These are phyloP conservation scores for Cicer bijugum DNA, from an alignment of 306 rosid species.

Conservation along the genomic window DNA sequence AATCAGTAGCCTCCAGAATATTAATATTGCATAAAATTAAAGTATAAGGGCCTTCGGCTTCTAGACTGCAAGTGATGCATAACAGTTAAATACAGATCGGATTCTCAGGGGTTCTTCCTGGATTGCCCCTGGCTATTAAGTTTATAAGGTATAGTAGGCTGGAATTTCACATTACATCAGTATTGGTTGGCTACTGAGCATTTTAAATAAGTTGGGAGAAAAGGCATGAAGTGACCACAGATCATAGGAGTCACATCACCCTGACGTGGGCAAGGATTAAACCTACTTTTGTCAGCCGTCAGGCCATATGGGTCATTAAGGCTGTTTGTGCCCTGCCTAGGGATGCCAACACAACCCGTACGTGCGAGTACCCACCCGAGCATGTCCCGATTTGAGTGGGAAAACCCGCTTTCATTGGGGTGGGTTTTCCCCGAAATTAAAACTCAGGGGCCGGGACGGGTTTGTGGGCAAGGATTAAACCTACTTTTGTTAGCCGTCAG, in stretches of 20 bases:
- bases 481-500: not conserved
- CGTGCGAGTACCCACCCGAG: too few species aligned
- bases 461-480: not conserved
- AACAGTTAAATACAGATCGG: not conserved
- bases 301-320: constrained; percentile 9
- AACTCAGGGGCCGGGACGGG: too few species aligned
- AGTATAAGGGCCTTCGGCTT: constrained; percentile 17
- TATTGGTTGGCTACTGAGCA: not conserved
- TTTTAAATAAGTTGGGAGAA: constrained; percentile 6
- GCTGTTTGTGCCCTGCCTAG: constrained; percentile 24
- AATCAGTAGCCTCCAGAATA: constrained; percentile 12
- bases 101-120: constrained; percentile 8
- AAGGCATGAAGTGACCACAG: constrained; percentile 14
- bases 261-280: constrained; percentile 21
- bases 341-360: too few species aligned
- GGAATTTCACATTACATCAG: not conserved
- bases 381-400: too few species aligned
- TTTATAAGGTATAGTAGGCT: constrained; percentile 2
- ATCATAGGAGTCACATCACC: not conserved
- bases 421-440: too few species aligned
- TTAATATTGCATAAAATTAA: not conserved
- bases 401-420: too few species aligned
- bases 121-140: constrained; percentile 1
- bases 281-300: not conserved
- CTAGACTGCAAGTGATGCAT: constrained; percentile 4